Conservation (phyloP, 2,329 filamentous ascomycete genomes). For the Plenodomus lindquistii region DNA sequence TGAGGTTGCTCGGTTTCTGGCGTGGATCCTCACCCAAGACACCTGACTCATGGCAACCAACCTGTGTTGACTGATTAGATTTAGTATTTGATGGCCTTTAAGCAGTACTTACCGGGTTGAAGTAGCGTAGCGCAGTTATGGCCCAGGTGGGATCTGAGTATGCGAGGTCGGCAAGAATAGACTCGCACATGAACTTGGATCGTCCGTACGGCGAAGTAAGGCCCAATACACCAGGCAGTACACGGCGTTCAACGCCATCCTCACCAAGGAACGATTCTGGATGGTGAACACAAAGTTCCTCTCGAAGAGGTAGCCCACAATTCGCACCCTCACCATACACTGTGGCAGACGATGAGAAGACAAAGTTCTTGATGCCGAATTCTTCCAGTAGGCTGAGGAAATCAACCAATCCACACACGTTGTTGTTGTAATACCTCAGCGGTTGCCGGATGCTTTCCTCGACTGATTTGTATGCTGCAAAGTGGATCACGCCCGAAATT, state of each 20-base stretch:
- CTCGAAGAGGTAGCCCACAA: constrained; percentile 55
- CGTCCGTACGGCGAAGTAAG: constrained; percentile 69
- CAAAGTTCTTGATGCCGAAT: constrained; percentile 66
- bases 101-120: constrained; percentile 58
- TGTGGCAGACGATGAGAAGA: constrained; percentile 70
- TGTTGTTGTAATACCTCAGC: constrained; percentile 69
- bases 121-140: constrained; percentile 67
- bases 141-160: constrained; percentile 64
- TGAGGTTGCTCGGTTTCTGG: constrained; percentile 64
- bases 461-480: constrained; percentile 69
- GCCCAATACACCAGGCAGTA: constrained; percentile 57
- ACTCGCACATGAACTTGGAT: constrained; percentile 70
- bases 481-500: constrained; percentile 69
- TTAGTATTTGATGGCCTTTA: background rate
- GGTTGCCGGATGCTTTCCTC: constrained; percentile 65
- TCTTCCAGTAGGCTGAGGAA: constrained; percentile 61
- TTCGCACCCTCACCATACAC: constrained; percentile 60
- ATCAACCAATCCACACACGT: constrained; percentile 65
- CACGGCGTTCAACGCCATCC: constrained; percentile 48
- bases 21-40: constrained; percentile 67
- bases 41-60: constrained; percentile 67
- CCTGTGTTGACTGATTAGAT: constrained; percentile 24
- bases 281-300: constrained; percentile 60
- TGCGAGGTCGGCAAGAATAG: constrained; percentile 66
- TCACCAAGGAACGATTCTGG: constrained; percentile 51